phyloP scores from a whole-genome alignment of 2,329 filamentous ascomycete genomes.

The Orbilia brochopaga region DNA sequence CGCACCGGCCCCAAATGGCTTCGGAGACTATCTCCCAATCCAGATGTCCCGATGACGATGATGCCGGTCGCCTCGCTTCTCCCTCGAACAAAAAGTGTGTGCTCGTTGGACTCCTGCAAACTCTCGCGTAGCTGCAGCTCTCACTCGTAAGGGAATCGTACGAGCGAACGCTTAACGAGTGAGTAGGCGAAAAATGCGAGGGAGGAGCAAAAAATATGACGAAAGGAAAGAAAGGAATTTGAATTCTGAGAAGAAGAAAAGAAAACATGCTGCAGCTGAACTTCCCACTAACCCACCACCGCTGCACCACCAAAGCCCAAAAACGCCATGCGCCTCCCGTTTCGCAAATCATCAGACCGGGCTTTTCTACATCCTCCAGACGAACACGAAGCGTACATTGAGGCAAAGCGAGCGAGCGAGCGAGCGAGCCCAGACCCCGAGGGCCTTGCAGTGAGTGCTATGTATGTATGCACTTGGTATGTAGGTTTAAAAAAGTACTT shows the following conservation, averaged over 20 bases:
- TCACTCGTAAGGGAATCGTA: conserved; percentile 43
- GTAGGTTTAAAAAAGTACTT: too few relatives aligned
- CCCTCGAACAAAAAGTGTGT: conserved; percentile 15
- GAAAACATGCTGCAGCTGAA: conserved; percentile 18
- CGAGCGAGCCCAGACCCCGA: conserved; percentile 6
- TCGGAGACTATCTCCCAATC: conserved; percentile 49
- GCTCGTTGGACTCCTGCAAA: conserved; percentile 45
- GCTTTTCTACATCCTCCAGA: background rate
- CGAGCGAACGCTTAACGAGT: conserved; percentile 17
- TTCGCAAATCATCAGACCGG: conserved; percentile 37
- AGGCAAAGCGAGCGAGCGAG: too few relatives aligned
- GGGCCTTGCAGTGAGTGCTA: too few relatives aligned
- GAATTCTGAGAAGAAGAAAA: conserved; percentile 5
- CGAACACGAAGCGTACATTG: too few relatives aligned
- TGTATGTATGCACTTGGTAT: too few relatives aligned
- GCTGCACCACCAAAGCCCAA: conserved; percentile 11
- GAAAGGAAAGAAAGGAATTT: background rate
- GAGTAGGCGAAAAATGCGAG: conserved; percentile 14
- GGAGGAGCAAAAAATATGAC: conserved; percentile 5
- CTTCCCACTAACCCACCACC: conserved; percentile 14
- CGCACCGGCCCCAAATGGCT: conserved; percentile 19
- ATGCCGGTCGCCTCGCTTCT: conserved; percentile 37
- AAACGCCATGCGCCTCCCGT: conserved; percentile 50
- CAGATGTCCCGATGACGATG: conserved; percentile 23
- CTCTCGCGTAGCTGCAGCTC: conserved; percentile 50